Evolutionary conservation across 2,329 filamentous ascomycete genomes (phyloP).

Genomic region (Colletotrichum cereale): DNA sequence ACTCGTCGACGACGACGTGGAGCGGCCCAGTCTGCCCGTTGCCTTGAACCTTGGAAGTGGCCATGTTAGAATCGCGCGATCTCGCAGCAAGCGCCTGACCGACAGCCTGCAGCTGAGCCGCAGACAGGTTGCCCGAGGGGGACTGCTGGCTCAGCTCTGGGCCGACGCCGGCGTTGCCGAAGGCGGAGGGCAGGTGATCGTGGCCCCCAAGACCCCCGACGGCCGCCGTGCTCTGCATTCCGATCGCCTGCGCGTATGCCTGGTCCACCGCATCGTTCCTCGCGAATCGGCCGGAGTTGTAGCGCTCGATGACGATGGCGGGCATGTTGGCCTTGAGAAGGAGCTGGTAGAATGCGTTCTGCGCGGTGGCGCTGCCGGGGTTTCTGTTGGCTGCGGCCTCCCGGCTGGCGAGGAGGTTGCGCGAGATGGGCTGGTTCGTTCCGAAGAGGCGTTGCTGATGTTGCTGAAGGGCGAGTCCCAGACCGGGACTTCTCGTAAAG

Average conservation of each 20-base stretch:
- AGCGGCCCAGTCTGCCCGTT: slow-evolving; percentile 84
- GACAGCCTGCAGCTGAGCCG: slow-evolving; percentile 79
- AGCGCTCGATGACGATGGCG: slow-evolving; percentile 90
- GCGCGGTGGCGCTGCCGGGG: slow-evolving; percentile 85
- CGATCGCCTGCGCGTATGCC: slow-evolving; percentile 81
- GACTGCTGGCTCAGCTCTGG: slow-evolving; percentile 46
- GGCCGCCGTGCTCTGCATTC: slow-evolving; percentile 49
- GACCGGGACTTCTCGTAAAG: slow-evolving; percentile 33
- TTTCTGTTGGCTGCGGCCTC: slow-evolving; percentile 96
- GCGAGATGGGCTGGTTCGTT: slow-evolving; percentile 63
- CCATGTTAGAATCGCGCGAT: slow-evolving; percentile 74
- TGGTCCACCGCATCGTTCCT: slow-evolving; percentile 82
- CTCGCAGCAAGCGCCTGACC: slow-evolving; percentile 85
- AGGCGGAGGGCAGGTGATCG: slow-evolving; percentile 32
- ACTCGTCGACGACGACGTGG: slow-evolving; percentile 96
- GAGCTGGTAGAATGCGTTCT: slow-evolving; percentile 94
- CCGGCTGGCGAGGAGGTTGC: slow-evolving; percentile 81
- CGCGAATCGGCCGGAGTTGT: slow-evolving; percentile 88
- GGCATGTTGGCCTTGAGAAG: slow-evolving; percentile 94
- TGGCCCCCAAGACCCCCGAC: slow-evolving; percentile 32
- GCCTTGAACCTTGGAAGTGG: slow-evolving; percentile 64
- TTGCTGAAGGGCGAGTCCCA: slow-evolving; percentile 40
- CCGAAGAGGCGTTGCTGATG: slow-evolving; percentile 55
- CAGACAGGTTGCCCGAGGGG: slow-evolving; percentile 59
- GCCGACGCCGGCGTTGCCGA: slow-evolving; percentile 44